Conservation (phyloP, 495 filamentous ascomycete genomes). For the Glonium stellatum region DNA sequence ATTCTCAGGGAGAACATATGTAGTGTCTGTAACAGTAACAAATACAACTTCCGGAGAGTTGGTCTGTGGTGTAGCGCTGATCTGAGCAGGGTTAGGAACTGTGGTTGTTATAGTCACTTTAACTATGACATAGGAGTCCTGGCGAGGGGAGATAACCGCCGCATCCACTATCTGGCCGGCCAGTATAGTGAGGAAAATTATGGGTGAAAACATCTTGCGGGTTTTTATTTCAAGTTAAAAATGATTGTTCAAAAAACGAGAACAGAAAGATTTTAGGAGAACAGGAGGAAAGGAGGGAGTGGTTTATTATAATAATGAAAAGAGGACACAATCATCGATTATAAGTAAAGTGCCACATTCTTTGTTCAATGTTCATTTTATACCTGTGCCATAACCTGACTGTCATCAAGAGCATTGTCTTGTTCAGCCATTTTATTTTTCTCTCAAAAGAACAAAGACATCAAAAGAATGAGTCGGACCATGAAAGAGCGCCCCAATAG, state of each 20-base stretch:
- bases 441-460: too few relatives aligned
- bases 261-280: not conserved
- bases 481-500: too few relatives aligned
- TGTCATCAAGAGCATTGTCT: not conserved
- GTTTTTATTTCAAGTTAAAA: not conserved
- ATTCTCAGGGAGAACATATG: not conserved
- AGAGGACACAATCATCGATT: not conserved
- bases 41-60: not conserved
- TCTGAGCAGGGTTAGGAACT: not conserved
- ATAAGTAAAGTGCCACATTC: not conserved
- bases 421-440: too few relatives aligned
- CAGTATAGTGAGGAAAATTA: not conserved
- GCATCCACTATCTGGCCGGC: not conserved
- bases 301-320: not conserved
- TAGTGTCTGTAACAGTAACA: not conserved
- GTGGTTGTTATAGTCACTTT: not conserved
- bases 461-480: too few relatives aligned
- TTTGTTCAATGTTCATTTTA: not conserved
- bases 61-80: not conserved
- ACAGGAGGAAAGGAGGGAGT: not conserved
- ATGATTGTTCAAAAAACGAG: not conserved
- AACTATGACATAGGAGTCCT: not conserved
- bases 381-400: not conserved
- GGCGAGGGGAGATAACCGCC: not conserved
- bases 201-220: not conserved